Conservation (phyloP, 2,329 filamentous ascomycete species). For the Colletotrichum chlorophyti region DNA sequence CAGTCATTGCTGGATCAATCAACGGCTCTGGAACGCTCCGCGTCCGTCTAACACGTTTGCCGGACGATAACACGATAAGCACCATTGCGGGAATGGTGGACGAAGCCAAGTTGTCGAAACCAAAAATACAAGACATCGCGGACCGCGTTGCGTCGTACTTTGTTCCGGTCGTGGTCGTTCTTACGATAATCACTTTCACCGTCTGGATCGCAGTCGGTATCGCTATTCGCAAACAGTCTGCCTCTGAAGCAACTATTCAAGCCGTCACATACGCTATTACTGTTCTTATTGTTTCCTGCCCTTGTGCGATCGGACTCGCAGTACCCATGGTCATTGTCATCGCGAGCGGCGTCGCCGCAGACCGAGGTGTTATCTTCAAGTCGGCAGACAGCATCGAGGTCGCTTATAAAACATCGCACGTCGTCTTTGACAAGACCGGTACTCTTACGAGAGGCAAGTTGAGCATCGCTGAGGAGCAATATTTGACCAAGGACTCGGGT, state of each 20-base stretch:
- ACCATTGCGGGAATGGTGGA: constrained; percentile 75
- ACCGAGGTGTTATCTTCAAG: constrained; percentile 73
- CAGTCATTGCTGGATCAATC: constrained; percentile 72
- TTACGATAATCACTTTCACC: constrained; percentile 67
- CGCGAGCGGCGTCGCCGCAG: constrained; percentile 69
- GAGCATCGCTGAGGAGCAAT: constrained; percentile 45
- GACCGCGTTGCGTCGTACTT: constrained; percentile 74
- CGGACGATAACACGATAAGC: constrained; percentile 75
- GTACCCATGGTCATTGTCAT: constrained; percentile 83
- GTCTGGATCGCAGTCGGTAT: constrained; percentile 71
- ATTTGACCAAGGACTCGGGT: constrained; percentile 29
- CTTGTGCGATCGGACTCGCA: constrained; percentile 76
- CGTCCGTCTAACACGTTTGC: constrained; percentile 65
- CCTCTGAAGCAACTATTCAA: constrained; percentile 57
- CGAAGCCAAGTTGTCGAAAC: constrained; percentile 71
- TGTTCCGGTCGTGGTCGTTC: constrained; percentile 66
- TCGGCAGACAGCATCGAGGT: constrained; percentile 68
- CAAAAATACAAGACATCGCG: constrained; percentile 71
- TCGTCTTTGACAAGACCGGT: constrained; percentile 84
- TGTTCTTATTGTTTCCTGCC: constrained; percentile 77
- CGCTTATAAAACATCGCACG: constrained; percentile 65
- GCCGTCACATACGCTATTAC: constrained; percentile 77
- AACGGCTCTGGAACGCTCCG: constrained; percentile 70
- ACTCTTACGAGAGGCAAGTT: constrained; percentile 71
- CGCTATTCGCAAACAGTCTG: constrained; percentile 42